Base-by-base conservation (phyloP, 2,329 filamentous ascomycete species). In the Pestalotiopsis sp. region DNA sequence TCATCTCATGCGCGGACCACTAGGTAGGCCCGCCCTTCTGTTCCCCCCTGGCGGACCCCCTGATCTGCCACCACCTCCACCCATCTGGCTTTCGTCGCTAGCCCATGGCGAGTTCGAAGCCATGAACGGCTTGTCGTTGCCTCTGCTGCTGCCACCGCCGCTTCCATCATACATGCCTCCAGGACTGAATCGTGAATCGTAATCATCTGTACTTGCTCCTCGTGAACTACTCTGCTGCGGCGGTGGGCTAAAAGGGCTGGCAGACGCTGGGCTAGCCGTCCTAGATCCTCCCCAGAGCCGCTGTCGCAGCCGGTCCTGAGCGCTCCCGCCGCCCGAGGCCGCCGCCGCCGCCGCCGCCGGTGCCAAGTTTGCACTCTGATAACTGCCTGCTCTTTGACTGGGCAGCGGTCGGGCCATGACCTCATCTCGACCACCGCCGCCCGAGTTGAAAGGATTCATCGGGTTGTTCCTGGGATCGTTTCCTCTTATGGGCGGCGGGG, bases 291-390 rank as follows among this genome's bases (percentile, higher is more conserved):
- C 90, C 86, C 94, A 94, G 60, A 97, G 82, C 70, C 93, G 85
- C 75, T 94, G 93, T 77, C 94, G 93, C 74, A 98, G 83, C 73
- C 93, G 86, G 74, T 97, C 93, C 81, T 97, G 93, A 65, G 94
- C 94, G 23, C 90, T 89, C 41, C 85, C 85, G 2, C 85, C 82
- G 49, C 77, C 77, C 62, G 84, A 84, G 4, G 85, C 82, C 52
- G 76, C 76, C 64, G 81, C 73, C 64, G 81, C 73, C 64, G 81
- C 73, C 75, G 81, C 77, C 76, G 78, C 52, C 67, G 73, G 69
- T 70, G 74, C 68, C 73, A 75, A 72, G 31, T 74, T 80, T 38
- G 76, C 74, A 57, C 79, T 88, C 82, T 96, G 93, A 77, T 94
- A 93, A 76, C 92, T 95, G 14, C 91, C 93, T 17, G 87, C 87